A percentile compares a stretch with the other conserved stretches of the same genome.
These are phyloP conservation scores for Nicotiana benthamiana DNA, from an alignment of 257 asterid genomes.

Conservation along the genomic window DNA sequence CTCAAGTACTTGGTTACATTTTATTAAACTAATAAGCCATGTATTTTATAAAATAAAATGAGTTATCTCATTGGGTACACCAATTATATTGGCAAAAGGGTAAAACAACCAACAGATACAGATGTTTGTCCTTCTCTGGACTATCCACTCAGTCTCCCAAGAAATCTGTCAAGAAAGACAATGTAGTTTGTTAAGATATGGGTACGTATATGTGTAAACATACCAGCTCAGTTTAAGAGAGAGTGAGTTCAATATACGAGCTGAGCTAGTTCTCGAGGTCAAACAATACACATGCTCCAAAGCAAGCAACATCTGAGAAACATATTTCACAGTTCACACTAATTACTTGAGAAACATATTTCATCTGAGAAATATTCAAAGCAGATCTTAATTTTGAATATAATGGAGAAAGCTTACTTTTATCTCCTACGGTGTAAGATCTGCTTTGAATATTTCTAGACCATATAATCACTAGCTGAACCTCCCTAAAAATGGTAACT, in stretches of 20 bases:
- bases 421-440: no score
- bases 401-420: no score
- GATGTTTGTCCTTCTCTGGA: not conserved
- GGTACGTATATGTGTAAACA: not conserved
- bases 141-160: not conserved
- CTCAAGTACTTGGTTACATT: not conserved
- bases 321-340: not conserved
- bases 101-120: not conserved
- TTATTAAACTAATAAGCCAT: not conserved
- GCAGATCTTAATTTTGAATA: no score
- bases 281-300: not conserved
- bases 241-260: not conserved
- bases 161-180: not conserved
- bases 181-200: not conserved
- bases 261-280: not conserved
- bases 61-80: not conserved
- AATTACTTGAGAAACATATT: no score
- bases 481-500: no score
- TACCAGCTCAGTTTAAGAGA: not conserved
- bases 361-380: no score
- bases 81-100: not conserved
- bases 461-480: no score
- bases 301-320: not conserved
- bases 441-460: no score
- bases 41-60: not conserved